Evolutionary conservation across 2,329 filamentous ascomycete genomes (phyloP).

Genomic region (Talaromyces sp.): DNA sequence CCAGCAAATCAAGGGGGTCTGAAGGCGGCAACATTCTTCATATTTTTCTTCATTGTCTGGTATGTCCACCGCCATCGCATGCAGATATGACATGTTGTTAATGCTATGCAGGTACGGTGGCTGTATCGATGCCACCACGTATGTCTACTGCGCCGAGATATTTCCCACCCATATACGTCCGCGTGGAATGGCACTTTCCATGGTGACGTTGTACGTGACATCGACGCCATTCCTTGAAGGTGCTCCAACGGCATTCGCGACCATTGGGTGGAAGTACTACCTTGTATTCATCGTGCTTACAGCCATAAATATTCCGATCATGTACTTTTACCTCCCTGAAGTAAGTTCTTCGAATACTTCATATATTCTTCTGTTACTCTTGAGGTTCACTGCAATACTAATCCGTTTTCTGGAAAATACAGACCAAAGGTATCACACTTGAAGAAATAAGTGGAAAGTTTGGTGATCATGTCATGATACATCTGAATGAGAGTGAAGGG

Average conservation of each 20-base stretch:
- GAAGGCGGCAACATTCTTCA: not conserved
- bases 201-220: not conserved
- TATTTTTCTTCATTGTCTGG: not conserved
- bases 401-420: not conserved
- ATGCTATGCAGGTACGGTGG: not conserved
- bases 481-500: not conserved
- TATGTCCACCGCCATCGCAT: not conserved
- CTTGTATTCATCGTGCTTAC: constrained; percentile 19
- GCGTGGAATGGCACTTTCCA: not conserved
- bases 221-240: constrained; percentile 2
- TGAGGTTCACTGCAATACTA: not conserved
- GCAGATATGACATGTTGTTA: not conserved
- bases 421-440: constrained; percentile 1
- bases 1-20: not conserved
- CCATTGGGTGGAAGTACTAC: constrained; percentile 18
- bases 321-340: constrained; percentile 18
- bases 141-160: constrained; percentile 15
- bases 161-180: constrained; percentile 14
- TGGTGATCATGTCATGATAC: not conserved
- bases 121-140: not conserved
- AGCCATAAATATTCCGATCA: constrained; percentile 14
- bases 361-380: not conserved
- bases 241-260: constrained; percentile 15
- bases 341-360: not conserved
- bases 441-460: constrained; percentile 1